Percentiles rank a stretch among this genome's conserved stretches.
Evolutionary conservation across 306 rosid genomes (phyloP).

Genomic region (Cucurbita maxima): DNA sequence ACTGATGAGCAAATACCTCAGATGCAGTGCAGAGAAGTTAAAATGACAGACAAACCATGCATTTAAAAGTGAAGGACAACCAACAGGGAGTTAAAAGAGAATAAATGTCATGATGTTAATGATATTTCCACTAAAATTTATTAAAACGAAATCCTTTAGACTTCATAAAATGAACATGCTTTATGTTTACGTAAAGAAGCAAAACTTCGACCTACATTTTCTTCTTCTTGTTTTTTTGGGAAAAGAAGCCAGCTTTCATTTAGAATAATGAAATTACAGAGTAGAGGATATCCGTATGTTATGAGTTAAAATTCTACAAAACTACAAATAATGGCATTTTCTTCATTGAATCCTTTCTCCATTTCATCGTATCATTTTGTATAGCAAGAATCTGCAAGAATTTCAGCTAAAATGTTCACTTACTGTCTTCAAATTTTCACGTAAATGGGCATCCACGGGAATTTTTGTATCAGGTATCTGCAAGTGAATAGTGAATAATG

Average conservation of each 20-base stretch:
- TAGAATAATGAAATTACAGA: neutral
- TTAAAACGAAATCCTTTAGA: neutral
- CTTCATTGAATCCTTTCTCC: neutral
- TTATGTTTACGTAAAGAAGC: neutral
- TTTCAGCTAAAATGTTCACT: slow-evolving; percentile 3
- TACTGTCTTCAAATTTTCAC: slow-evolving; percentile 39
- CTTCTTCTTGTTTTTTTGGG: neutral
- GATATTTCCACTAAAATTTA: neutral
- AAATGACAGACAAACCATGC: neutral
- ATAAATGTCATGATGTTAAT: neutral
- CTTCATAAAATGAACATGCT: neutral
- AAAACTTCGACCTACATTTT: neutral
- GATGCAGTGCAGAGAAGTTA: neutral
- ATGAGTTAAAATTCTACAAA: neutral
- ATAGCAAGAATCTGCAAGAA: neutral
- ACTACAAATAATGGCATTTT: neutral
- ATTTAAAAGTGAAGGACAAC: neutral
- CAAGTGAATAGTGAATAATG: neutral
- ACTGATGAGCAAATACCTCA: neutral
- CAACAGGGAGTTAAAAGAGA: neutral
- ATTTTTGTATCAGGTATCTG: neutral
- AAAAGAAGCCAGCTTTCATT: neutral
- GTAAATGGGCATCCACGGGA: neutral
- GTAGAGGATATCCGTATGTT: neutral
- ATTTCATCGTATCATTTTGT: neutral